phyloP scores from a whole-genome alignment of 805 yeast genomes.

The Nakazawaea wyomingensis region DNA sequence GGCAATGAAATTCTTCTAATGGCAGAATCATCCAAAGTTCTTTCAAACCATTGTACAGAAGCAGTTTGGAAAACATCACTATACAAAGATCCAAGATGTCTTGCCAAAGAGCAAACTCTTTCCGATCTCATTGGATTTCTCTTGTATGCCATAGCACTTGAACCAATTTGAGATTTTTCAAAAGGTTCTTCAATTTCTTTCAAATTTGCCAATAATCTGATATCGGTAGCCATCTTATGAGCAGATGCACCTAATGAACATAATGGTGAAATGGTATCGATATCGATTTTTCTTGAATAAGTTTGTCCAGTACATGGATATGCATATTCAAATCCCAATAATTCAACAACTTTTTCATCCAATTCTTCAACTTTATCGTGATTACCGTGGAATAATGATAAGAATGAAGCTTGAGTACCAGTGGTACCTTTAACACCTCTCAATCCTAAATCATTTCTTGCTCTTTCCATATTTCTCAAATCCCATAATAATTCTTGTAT shows the following conservation, averaged over 20 bases:
- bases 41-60: conserved; percentile 98
- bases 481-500: conserved; percentile 97
- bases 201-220: conserved; percentile 90
- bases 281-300: conserved; percentile 96
- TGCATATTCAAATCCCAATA: conserved; percentile 89
- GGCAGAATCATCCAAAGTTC: conserved; percentile 97
- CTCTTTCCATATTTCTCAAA: conserved; percentile 90
- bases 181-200: conserved; percentile 98
- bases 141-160: conserved; percentile 98
- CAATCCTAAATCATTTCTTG: conserved; percentile 92
- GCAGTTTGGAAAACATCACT: conserved; percentile 96
- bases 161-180: conserved; percentile 97
- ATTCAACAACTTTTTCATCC: conserved; percentile 87
- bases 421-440: conserved; percentile 99
- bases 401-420: conserved; percentile 96
- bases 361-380: conserved; percentile 93
- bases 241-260: conserved; percentile 94
- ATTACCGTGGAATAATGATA: conserved; percentile 92
- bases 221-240: conserved; percentile 96
- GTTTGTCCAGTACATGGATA: conserved; percentile 99
- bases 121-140: conserved; percentile 99
- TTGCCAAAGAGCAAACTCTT: conserved; percentile 96
- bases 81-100: conserved; percentile 89
- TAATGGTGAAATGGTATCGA: conserved; percentile 87
- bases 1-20: conserved; percentile 96